Evolutionary conservation across 2,329 filamentous ascomycete species (phyloP).

Genomic region (Ramularia endophylla): DNA sequence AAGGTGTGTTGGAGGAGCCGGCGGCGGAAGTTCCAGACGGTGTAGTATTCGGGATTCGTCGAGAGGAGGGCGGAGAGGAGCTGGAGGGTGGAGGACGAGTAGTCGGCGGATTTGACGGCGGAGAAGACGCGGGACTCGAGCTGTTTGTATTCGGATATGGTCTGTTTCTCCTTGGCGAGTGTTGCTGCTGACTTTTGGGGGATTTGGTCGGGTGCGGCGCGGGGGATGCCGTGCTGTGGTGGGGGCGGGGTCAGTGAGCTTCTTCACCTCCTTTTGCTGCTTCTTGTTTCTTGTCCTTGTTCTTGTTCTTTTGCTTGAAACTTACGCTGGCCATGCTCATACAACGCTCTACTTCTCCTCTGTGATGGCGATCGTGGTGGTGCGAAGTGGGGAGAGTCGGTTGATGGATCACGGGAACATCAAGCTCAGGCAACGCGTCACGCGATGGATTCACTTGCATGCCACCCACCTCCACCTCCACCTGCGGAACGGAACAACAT

Average conservation of each 20-base stretch:
- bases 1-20: conserved; percentile 60
- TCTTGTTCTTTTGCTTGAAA: not conserved
- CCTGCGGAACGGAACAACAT: too few relatives aligned
- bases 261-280: conserved; percentile 8
- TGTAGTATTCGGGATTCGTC: conserved; percentile 84
- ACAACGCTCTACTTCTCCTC: too few relatives aligned
- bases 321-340: conserved; percentile 11
- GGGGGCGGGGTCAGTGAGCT: conserved; percentile 7
- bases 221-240: conserved; percentile 73
- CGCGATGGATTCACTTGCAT: too few relatives aligned
- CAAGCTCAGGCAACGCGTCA: too few relatives aligned
- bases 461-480: too few relatives aligned
- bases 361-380: too few relatives aligned
- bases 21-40: conserved; percentile 84
- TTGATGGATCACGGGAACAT: too few relatives aligned
- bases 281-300: not conserved
- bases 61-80: conserved; percentile 67
- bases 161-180: conserved; percentile 63
- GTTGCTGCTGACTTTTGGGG: conserved; percentile 61
- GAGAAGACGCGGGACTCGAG: conserved; percentile 58
- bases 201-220: conserved; percentile 45
- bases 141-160: conserved; percentile 68
- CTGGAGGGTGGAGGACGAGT: conserved; percentile 54
- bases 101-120: conserved; percentile 43
- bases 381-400: too few relatives aligned